Evolutionary conservation across 192 early-diverging fungal species (phyloP), one percentile per base, ranked within the genome.

Genomic region (Backusella tuberculispora): DNA sequence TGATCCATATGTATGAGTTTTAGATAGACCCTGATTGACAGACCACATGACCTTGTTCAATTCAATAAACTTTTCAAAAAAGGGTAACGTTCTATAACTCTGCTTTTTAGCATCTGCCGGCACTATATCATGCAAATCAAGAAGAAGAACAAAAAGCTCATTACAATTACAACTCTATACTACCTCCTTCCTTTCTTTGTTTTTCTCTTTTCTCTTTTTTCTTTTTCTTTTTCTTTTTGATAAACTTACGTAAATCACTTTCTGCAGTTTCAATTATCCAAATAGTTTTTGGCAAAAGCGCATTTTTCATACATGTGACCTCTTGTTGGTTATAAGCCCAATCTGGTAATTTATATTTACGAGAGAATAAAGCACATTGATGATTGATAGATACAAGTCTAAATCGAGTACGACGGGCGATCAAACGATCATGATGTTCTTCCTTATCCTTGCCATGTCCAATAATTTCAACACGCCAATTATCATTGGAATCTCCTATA

Each of bases 251-350:
- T 9, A 45, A 43, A 34, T 73, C 69, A 68, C 90, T 83, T 21
- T 74, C 37, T 74, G 84, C 95, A 14, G 85, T 84, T 46, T 97
- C 96, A 71, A 97, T 86, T 56, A 84, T 89, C 95, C 95, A 99
- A 24, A 88, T 74, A 15, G 93, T 93, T 76, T 89, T 88, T 53
- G 87, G 78, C 19, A 89, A 78, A 65, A 85, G 85, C 34, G 89
- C 85, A 45, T 90, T 90, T 79, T 95, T 95, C 84, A 97, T 97
- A 68, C 98, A 97, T 34, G 96, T 97, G 45, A 98, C 91, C 73
- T 99, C 96, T 71, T 94, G 91, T 82, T 97, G 96, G 40, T 90
- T 91, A 79, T 89, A 98, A 24, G 89, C 97, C 96, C 96, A 99
- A 68, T 94, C 91, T 60, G 97, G 97, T 34, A 99, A 86, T 80